Conservation (phyloP, 1,139 yeast species). For the Sugiyamaella pinicola region DNA sequence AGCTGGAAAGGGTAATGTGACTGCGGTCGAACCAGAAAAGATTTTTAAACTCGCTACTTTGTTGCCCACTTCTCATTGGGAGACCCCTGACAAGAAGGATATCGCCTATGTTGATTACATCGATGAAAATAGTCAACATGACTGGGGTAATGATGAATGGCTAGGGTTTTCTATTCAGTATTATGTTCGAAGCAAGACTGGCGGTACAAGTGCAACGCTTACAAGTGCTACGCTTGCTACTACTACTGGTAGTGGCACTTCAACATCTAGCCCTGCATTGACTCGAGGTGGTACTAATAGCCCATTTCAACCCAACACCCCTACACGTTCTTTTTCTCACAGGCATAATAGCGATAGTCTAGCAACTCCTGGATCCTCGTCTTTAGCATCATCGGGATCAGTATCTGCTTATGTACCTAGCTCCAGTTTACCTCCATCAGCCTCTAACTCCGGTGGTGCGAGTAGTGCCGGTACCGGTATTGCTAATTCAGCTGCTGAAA, state of each 20-base stretch:
- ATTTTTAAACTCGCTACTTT: constrained; percentile 38
- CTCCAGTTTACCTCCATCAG: neutral
- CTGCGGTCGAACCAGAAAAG: constrained; percentile 35
- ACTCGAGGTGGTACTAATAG: constrained; percentile 10
- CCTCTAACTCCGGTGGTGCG: neutral
- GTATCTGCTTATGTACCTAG: neutral
- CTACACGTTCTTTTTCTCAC: constrained; percentile 7
- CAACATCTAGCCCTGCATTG: constrained; percentile 4
- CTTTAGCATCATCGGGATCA: neutral
- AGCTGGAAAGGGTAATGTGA: constrained; percentile 48
- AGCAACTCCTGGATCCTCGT: neutral
- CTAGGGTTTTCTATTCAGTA: constrained; percentile 37
- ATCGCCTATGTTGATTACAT: constrained; percentile 35
- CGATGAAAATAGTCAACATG: constrained; percentile 27
- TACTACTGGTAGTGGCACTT: constrained; percentile 12
- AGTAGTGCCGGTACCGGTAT: neutral
- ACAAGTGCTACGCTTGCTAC: neutral
- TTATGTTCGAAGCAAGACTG: constrained; percentile 26
- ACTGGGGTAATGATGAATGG: constrained; percentile 34
- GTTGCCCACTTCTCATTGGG: constrained; percentile 36
- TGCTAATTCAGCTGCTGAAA: constrained; percentile 1
- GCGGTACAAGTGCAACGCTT: neutral
- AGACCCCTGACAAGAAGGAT: constrained; percentile 30
- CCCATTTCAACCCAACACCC: constrained; percentile 16
- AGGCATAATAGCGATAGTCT: constrained; percentile 13